Percentiles rank a stretch among this genome's conserved stretches.
These are phyloP conservation scores for Phyllostachys edulis DNA, from an alignment of 176 grass and related monocot genomes.

Conservation along the genomic window DNA sequence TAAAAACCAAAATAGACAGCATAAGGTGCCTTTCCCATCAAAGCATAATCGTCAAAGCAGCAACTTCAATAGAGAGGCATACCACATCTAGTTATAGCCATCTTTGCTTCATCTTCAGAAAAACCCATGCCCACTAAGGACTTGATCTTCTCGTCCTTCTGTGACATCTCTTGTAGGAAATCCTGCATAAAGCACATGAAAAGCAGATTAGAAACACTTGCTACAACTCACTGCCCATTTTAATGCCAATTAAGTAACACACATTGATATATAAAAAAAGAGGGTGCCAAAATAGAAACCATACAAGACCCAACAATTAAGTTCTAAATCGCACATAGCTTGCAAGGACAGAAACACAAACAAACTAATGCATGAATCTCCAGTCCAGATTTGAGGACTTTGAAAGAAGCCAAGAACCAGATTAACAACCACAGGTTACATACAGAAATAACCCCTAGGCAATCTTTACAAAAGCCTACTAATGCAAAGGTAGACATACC, in stretches of 20 bases:
- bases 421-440: neutral
- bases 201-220: conserved; percentile 25
- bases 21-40: conserved; percentile 7
- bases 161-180: conserved; percentile 64
- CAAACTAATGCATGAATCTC: neutral
- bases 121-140: conserved; percentile 77
- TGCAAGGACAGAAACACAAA: neutral
- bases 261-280: neutral
- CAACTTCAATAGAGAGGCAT: conserved; percentile 32
- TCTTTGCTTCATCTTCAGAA: conserved; percentile 50
- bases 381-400: neutral
- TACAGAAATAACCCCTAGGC: neutral
- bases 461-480: neutral
- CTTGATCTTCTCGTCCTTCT: conserved; percentile 50
- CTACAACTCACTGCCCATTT: neutral
- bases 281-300: neutral
- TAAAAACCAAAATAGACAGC: conserved; percentile 22
- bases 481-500: neutral
- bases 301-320: neutral
- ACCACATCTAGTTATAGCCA: conserved; percentile 87
- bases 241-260: neutral
- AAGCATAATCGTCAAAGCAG: conserved; percentile 8
- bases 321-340: neutral
- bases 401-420: neutral
- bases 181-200: conserved; percentile 40